Percentiles rank a stretch among this genome's conserved stretches.
These are phyloP conservation scores for Termitomyces sp. DNA, from an alignment of 768 basidiomycete genomes.

Conservation along the genomic window DNA sequence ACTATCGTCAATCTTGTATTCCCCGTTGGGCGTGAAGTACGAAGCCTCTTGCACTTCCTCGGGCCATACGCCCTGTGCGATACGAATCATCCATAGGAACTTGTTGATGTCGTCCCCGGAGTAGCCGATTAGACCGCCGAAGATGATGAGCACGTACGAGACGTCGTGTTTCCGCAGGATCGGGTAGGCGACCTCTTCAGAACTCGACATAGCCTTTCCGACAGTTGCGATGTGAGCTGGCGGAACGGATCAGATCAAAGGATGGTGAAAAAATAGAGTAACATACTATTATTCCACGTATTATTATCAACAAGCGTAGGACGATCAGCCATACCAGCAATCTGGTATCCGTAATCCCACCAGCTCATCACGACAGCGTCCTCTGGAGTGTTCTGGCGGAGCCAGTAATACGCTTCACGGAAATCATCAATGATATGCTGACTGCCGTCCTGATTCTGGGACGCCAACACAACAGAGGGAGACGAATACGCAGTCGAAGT, in stretches of 20 bases:
- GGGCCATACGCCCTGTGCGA: conserved; percentile 95
- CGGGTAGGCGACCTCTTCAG: conserved; percentile 94
- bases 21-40: conserved; percentile 89
- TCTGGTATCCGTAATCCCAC: conserved; percentile 99
- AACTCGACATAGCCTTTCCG: conserved; percentile 94
- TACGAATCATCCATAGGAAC: conserved; percentile 98
- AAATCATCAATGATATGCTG: conserved; percentile 98
- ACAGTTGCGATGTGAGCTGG: conserved; percentile 96
- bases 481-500: conserved; percentile 95
- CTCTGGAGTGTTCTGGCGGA: conserved; percentile 90
- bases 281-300: conserved; percentile 98
- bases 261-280: background rate
- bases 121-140: conserved; percentile 94
- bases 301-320: conserved; percentile 98
- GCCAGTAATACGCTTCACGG: conserved; percentile 98
- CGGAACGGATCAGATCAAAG: conserved; percentile 6
- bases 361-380: conserved; percentile 96
- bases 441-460: conserved; percentile 71
- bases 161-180: conserved; percentile 97
- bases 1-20: conserved; percentile 85
- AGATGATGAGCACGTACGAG: conserved; percentile 95
- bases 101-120: conserved; percentile 99
- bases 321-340: conserved; percentile 97
- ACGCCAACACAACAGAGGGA: conserved; percentile 92
- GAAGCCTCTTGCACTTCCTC: conserved; percentile 94